Percentiles rank a stretch among this genome's conserved stretches.
Evolutionary conservation across 1,284 basidiomycete species (phyloP).

Genomic region (Fomitiporia mediterranea): DNA sequence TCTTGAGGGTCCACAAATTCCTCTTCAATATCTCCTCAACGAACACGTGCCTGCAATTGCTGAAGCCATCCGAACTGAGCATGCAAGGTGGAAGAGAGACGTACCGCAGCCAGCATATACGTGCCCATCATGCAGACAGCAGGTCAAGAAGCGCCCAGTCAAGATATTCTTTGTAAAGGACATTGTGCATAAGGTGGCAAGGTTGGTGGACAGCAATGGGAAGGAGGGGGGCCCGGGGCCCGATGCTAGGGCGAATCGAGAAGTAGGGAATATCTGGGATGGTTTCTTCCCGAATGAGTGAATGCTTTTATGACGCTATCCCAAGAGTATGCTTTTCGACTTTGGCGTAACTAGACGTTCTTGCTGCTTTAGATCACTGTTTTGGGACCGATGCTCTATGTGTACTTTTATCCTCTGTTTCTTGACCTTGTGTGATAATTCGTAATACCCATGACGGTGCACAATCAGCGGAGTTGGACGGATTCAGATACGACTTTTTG

Average conservation of each 20-base stretch:
- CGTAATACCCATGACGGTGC: too few species aligned
- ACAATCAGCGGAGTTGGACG: too few species aligned
- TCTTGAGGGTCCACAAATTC: slow-evolving; percentile 28
- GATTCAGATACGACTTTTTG: too few species aligned
- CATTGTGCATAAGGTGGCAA: slow-evolving; percentile 44
- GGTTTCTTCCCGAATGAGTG: slow-evolving; percentile 41
- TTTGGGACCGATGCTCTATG: too few species aligned
- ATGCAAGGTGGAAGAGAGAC: slow-evolving; percentile 14
- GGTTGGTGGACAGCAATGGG: slow-evolving; percentile 40
- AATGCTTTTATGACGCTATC: too few species aligned
- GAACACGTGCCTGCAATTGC: slow-evolving; percentile 12
- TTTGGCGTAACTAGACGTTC: too few species aligned
- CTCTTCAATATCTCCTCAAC: background rate
- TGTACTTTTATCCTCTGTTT: too few species aligned
- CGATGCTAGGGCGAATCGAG: slow-evolving; percentile 1
- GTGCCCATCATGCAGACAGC: slow-evolving; percentile 60
- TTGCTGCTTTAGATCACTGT: too few species aligned
- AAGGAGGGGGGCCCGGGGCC: slow-evolving; percentile 20
- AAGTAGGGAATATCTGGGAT: slow-evolving; percentile 41
- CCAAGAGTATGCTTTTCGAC: too few species aligned
- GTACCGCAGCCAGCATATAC: slow-evolving; percentile 45
- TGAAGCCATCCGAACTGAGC: slow-evolving; percentile 23
- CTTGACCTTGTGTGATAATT: too few species aligned
- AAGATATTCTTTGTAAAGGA: slow-evolving; percentile 59
- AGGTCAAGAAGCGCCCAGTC: slow-evolving; percentile 43